A percentile compares a stretch with the other conserved stretches of the same genome.
Evolutionary conservation across 2,329 filamentous ascomycete genomes (phyloP).

Genomic region (Teratosphaeriaceae sp.): DNA sequence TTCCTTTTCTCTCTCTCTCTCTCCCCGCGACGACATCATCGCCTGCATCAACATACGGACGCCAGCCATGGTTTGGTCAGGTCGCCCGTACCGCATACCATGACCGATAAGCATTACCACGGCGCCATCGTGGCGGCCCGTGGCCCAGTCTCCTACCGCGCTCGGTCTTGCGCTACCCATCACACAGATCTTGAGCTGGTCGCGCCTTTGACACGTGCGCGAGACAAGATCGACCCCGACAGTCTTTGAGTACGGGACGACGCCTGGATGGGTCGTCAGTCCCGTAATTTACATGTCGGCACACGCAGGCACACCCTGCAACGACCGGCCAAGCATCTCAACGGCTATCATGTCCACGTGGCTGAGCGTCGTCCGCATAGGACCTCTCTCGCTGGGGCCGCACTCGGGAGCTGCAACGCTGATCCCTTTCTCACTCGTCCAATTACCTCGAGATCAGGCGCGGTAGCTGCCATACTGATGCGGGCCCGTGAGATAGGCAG

Average conservation of each 20-base stretch:
- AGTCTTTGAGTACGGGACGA: constrained; percentile 27
- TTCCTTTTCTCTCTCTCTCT: too few relatives aligned
- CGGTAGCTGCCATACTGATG: not conserved
- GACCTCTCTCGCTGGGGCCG: too few relatives aligned
- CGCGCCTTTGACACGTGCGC: constrained; percentile 11
- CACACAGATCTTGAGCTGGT: constrained; percentile 27
- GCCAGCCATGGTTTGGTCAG: too few relatives aligned
- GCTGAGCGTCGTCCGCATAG: not conserved
- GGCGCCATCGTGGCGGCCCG: too few relatives aligned
- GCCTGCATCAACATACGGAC: too few relatives aligned
- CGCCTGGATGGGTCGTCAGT: constrained; percentile 12
- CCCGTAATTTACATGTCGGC: constrained; percentile 27
- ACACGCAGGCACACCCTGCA: constrained; percentile 10
- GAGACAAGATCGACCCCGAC: constrained; percentile 25
- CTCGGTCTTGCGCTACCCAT: constrained; percentile 20
- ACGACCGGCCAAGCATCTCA: not conserved
- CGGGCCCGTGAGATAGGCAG: constrained; percentile 1
- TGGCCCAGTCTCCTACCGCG: constrained; percentile 23
- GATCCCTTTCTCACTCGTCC: too few relatives aligned
- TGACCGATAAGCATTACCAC: too few relatives aligned
- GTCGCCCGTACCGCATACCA: too few relatives aligned
- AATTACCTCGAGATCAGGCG: too few relatives aligned
- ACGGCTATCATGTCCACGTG: not conserved
- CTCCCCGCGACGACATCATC: too few relatives aligned
- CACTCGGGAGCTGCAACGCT: too few relatives aligned